Evolutionary conservation across 1,284 basidiomycete species (phyloP), one percentile per base, ranked within the genome.

Genomic region (Phellopilus nigrolimitatus): DNA sequence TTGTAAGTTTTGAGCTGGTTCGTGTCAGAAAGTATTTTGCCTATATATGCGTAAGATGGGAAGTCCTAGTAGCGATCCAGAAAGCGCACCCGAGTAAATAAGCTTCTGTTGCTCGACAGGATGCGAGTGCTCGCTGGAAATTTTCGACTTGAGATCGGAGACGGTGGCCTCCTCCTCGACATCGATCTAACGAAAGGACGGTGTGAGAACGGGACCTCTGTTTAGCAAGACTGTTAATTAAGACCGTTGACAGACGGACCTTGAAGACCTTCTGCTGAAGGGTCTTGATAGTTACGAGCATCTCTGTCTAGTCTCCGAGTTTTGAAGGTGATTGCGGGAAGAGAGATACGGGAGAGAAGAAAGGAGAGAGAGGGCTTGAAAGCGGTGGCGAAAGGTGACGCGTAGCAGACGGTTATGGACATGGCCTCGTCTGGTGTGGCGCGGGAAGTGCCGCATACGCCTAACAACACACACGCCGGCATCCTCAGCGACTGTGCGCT

Each of bases 201-300:
- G 24, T 51, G 25, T 27, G 36, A 34, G 21, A 12, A 51, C 8
- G n/a, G 36, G 5, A n/a, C n/a, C n/a, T n/a, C n/a, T n/a, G n/a
- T n/a, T n/a, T n/a, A n/a, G n/a, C n/a, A 40, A 22, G n/a, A 13
- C 9, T 19, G 9, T 15, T 12, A 47, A 37, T 22, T 5, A 25
- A 40, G 3, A 4, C 31, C 22, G 6, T 28, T 19, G 28, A 17
- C 27, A 54, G 17, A 61, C 65, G 9, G 61, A 82, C 88, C 66
- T 80, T 74, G 66, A 84, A 92, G 64, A 86, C 77, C 73, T 93
- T 95, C 68, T 95, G 91, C 70, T 93, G 87, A 21, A 94, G 79
- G 3, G 91, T 97, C 74, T 97, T 97, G 65, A 97, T 76, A 19
- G 91, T 95, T 67, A 97, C 77, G 78, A 91, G 91, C 88, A 94